Conservation (phyloP, 2,329 filamentous ascomycete species). For the Chalaropsis ovoidea region DNA sequence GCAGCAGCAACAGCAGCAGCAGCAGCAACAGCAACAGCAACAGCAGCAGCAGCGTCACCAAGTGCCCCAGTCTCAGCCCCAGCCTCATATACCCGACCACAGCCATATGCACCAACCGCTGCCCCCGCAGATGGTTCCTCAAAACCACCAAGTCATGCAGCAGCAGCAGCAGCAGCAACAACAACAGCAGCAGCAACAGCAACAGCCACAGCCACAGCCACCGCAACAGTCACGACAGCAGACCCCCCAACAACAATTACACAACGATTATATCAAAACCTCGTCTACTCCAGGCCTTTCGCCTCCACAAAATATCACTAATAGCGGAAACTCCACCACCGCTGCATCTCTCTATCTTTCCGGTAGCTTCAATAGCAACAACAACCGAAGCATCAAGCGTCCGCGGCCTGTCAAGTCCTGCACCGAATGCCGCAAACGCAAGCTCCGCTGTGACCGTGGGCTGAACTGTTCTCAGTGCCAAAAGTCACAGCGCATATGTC, state of each 20-base stretch:
- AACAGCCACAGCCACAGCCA: slow-evolving; percentile 7
- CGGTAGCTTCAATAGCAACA: slow-evolving; percentile 9
- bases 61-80: slow-evolving; percentile 15
- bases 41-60: slow-evolving; percentile 27
- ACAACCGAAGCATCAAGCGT: slow-evolving; percentile 40
- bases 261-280: slow-evolving; percentile 19
- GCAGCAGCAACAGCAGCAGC: slow-evolving; percentile 28
- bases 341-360: slow-evolving; percentile 3
- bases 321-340: slow-evolving; percentile 6
- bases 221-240: slow-evolving; percentile 12
- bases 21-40: slow-evolving; percentile 27
- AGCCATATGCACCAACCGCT: slow-evolving; percentile 14
- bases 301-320: slow-evolving; percentile 11
- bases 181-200: slow-evolving; percentile 10
- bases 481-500: slow-evolving; percentile 45
- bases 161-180: slow-evolving; percentile 15
- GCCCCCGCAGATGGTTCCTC: slow-evolving; percentile 1
- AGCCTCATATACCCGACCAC: slow-evolving; percentile 8
- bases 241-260: slow-evolving; percentile 15
- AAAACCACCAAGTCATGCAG: slow-evolving; percentile 14
- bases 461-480: slow-evolving; percentile 49
- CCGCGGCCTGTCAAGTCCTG: slow-evolving; percentile 48
- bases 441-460: slow-evolving; percentile 47
- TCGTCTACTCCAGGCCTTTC: slow-evolving; percentile 20
- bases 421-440: slow-evolving; percentile 48